phyloP scores from a whole-genome alignment of 495 filamentous ascomycete genomes.

The Achaetomiella virescens region DNA sequence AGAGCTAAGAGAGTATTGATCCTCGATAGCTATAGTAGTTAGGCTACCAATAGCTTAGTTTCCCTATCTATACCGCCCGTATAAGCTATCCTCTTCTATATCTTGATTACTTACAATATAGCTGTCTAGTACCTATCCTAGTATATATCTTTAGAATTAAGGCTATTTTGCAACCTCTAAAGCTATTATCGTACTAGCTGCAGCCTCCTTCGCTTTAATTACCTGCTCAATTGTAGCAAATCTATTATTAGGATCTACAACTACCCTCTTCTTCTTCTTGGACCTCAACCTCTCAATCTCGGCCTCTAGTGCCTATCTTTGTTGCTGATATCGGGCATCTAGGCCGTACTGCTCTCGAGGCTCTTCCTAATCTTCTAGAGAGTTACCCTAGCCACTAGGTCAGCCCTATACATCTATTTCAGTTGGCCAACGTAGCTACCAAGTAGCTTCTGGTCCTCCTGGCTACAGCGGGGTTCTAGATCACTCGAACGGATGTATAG shows the following conservation, averaged over 20 bases:
- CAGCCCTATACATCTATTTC: background rate
- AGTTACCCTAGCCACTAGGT: conserved; percentile 1
- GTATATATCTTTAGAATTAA: background rate
- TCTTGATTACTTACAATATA: too few species aligned
- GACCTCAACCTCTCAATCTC: background rate
- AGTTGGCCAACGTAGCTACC: background rate
- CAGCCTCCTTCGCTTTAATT: too few species aligned
- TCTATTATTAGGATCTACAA: background rate
- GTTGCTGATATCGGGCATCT: background rate
- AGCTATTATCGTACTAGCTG: background rate
- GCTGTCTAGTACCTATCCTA: background rate
- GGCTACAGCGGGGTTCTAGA: too few species aligned
- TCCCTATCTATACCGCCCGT: background rate
- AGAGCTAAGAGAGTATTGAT: too few species aligned
- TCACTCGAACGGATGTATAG: too few species aligned
- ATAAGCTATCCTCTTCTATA: too few species aligned
- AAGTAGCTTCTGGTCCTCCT: conserved; percentile 19
- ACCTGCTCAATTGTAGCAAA: background rate
- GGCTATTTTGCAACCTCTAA: background rate
- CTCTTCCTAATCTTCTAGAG: background rate
- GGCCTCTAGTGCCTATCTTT: background rate
- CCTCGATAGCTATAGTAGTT: too few species aligned
- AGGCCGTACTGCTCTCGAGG: too few species aligned
- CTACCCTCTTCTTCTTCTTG: background rate
- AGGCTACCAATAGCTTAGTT: too few species aligned